Evolutionary conservation across 768 basidiomycete genomes (phyloP).

Genomic region (Trametes sanguinea): DNA sequence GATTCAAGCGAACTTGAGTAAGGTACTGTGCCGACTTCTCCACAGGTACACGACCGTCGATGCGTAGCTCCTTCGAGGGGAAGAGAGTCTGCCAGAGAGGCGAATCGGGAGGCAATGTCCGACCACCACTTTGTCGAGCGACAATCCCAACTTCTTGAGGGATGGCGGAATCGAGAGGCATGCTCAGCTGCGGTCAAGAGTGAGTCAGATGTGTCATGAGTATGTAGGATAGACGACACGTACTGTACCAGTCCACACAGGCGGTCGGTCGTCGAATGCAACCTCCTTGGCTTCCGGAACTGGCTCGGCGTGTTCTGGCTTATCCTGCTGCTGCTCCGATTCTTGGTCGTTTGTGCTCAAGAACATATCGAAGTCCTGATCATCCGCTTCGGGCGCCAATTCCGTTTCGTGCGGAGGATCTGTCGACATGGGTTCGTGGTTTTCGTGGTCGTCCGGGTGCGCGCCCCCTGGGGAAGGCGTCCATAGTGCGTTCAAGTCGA

Average conservation of each 20-base stretch:
- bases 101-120: conserved; percentile 55
- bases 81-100: conserved; percentile 77
- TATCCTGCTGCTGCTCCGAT: not conserved
- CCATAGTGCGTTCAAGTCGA: conserved; percentile 78
- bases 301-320: conserved; percentile 17
- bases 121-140: conserved; percentile 82
- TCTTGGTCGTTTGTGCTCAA: conserved; percentile 63
- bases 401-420: conserved; percentile 38
- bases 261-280: conserved; percentile 55
- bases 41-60: conserved; percentile 83
- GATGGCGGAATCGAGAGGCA: conserved; percentile 75
- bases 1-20: conserved; percentile 73
- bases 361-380: conserved; percentile 88
- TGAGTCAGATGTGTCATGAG: not conserved
- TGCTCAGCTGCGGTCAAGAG: conserved; percentile 55
- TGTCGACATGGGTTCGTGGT: not conserved
- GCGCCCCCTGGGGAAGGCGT: conserved; percentile 29
- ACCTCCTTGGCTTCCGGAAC: conserved; percentile 47
- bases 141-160: conserved; percentile 66
- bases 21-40: conserved; percentile 79
- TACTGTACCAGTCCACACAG: conserved; percentile 79
- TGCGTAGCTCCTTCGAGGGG: conserved; percentile 65
- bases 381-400: conserved; percentile 49
- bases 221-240: conserved; percentile 25
- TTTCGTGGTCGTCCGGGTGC: not conserved